phyloP scores from a whole-genome alignment of 2,329 filamentous ascomycete species.

The Aspergillus puulaauensis region DNA sequence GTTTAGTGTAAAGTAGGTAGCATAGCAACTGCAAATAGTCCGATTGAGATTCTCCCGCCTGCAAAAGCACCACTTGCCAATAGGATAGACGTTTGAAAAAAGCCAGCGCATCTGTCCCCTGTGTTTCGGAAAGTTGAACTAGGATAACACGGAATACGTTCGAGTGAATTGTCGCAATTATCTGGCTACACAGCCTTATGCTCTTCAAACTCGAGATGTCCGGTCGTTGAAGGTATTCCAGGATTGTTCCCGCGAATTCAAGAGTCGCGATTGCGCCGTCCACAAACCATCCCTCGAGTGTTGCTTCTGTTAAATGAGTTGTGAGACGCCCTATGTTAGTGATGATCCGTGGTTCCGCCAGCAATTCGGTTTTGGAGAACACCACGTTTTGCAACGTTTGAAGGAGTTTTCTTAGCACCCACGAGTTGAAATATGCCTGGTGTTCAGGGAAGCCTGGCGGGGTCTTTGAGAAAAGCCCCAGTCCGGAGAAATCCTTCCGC shows the following conservation, averaged over 20 bases:
- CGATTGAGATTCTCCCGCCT: slow-evolving; percentile 73
- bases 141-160: slow-evolving; percentile 78
- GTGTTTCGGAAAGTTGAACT: slow-evolving; percentile 78
- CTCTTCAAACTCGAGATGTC: slow-evolving; percentile 79
- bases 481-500: slow-evolving; percentile 86
- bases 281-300: slow-evolving; percentile 96
- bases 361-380: slow-evolving; percentile 66
- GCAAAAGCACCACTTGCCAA: slow-evolving; percentile 91
- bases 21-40: slow-evolving; percentile 82
- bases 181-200: slow-evolving; percentile 86
- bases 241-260: slow-evolving; percentile 78
- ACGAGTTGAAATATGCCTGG: slow-evolving; percentile 93
- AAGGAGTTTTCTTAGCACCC: slow-evolving; percentile 74
- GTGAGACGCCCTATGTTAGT: slow-evolving; percentile 84
- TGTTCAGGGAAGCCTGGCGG: slow-evolving; percentile 93
- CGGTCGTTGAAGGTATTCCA: slow-evolving; percentile 86
- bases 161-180: slow-evolving; percentile 71
- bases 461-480: slow-evolving; percentile 80
- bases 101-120: slow-evolving; percentile 65
- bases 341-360: slow-evolving; percentile 79
- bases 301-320: slow-evolving; percentile 78
- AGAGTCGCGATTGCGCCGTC: slow-evolving; percentile 80
- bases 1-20: slow-evolving; percentile 87
- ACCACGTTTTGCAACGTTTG: slow-evolving; percentile 69
- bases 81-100: slow-evolving; percentile 87